Conservation (phyloP, 345 rosid species). For the Psidium friedrichsthalianum region DNA sequence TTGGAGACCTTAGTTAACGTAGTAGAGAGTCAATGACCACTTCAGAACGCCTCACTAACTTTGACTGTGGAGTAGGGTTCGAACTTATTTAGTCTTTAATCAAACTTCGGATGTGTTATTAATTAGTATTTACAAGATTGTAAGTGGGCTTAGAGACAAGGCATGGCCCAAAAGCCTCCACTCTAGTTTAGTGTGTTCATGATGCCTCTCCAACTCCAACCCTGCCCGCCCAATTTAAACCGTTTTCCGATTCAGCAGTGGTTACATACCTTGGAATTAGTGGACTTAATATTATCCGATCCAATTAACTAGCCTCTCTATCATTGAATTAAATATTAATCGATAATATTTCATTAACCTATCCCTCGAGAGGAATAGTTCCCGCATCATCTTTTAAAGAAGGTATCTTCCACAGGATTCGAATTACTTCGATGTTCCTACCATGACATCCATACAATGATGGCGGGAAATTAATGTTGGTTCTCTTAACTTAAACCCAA, state of each 20-base stretch:
- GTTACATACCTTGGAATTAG: not conserved
- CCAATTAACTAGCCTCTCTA: not conserved
- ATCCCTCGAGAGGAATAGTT: not conserved
- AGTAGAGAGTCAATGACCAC: not conserved
- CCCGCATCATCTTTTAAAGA: not conserved
- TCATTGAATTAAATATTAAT: not conserved
- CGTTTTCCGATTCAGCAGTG: not conserved
- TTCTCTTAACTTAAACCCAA: not conserved
- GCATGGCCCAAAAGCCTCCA: not conserved
- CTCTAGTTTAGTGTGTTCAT: not conserved
- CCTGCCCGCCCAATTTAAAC: not conserved
- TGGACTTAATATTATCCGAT: not conserved
- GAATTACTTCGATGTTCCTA: not conserved
- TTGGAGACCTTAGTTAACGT: not conserved
- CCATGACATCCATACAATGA: not conserved
- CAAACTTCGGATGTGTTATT: not conserved
- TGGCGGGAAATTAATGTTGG: not conserved
- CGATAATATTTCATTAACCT: not conserved
- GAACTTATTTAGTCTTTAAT: too few relatives aligned
- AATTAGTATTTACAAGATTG: not conserved
- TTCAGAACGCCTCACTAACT: too few relatives aligned
- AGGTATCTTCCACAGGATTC: not conserved
- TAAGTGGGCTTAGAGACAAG: not conserved
- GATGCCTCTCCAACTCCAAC: not conserved
- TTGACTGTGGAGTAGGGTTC: too few relatives aligned